Base-by-base conservation (phyloP, 1,284 basidiomycete species). In the Apiotrichum gamsii region DNA sequence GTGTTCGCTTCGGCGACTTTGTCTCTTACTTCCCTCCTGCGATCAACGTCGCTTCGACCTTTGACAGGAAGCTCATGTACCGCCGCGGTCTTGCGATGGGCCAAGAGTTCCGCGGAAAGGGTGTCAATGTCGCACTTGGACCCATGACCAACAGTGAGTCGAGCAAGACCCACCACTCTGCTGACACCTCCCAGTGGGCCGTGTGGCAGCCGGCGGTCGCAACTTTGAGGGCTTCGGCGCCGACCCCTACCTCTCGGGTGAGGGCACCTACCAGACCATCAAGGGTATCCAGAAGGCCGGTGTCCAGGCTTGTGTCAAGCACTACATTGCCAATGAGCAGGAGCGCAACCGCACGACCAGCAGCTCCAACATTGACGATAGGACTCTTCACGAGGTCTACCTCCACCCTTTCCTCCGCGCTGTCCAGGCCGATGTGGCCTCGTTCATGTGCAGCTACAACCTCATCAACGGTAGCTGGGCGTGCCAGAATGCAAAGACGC, bases 201-300 rank as follows among this genome's bases (percentile, higher is more conserved):
- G 84, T n/a, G 75, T 75, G 1, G 78, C 82, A 5, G 78, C 78
- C 15, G 80, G 75, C 3, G 88, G 88, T 0, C 74, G 88, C 10
- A 88, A 87, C 67, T 91, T 85, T 85, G 87, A 91, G 74, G 85
- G 85, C 8, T 89, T 87, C 54, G 83, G 85, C 38, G 64, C 50
- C 23, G 67, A 70, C 53, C 85, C 87, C 0, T 90, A 82, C 72
- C 73, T 90, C 33, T 66, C 78, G 84, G 52, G 70, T 75, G 39
- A 84, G 65, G 78, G 80, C 0, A 80, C 84, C 1, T 85, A 82
- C 52, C 81, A 84, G 66, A 87, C 84, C 2, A 78, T 89, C 51
- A 67, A 82, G 19, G 87, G 87, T 1, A 72, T 88, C 69, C 87
- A 90, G 62, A 66, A 75, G 31, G 76, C 75, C 1, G 86, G 87